Conservation (phyloP, 768 basidiomycete species). For the Gloeopeniophorella convolvens region DNA sequence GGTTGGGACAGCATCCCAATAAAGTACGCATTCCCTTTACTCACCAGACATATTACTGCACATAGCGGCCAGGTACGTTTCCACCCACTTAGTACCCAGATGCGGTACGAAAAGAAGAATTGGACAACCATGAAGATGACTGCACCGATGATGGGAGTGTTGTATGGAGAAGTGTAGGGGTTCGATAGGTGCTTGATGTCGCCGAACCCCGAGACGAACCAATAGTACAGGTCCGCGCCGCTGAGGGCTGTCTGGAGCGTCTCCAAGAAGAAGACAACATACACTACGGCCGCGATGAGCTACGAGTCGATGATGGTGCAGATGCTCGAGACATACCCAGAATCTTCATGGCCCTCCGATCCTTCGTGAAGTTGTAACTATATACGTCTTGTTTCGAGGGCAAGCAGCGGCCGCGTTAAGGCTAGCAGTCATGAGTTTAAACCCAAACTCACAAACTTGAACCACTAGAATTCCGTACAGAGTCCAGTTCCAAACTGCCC, state of each 20-base stretch:
- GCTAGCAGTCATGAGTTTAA: too few species aligned
- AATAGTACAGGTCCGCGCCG: slow-evolving; percentile 26
- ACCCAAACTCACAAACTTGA: slow-evolving; percentile 27
- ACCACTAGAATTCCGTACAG: slow-evolving; percentile 26
- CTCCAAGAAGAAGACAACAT: slow-evolving; percentile 24
- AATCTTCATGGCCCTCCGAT: slow-evolving; percentile 1
- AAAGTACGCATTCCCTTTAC: background rate
- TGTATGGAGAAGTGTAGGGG: slow-evolving; percentile 19
- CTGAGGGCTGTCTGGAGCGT: slow-evolving; percentile 23
- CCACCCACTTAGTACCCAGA: background rate
- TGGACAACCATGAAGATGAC: slow-evolving; percentile 1
- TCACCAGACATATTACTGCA: slow-evolving; percentile 1
- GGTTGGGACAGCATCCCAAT: too few species aligned
- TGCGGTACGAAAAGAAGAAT: slow-evolving; percentile 1
- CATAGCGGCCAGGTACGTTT: background rate
- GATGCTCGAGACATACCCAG: background rate
- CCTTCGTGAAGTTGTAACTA: slow-evolving; percentile 6
- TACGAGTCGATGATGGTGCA: background rate
- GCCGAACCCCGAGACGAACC: slow-evolving; percentile 27
- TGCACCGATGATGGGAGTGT: slow-evolving; percentile 1
- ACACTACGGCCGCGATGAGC: slow-evolving; percentile 18
- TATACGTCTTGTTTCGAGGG: slow-evolving; percentile 6
- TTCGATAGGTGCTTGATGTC: slow-evolving; percentile 21
- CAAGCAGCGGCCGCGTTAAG: background rate
- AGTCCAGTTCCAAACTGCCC: slow-evolving; percentile 22